Base-by-base conservation (phyloP, 805 yeast genomes). In the Ogataea glucozyma region DNA sequence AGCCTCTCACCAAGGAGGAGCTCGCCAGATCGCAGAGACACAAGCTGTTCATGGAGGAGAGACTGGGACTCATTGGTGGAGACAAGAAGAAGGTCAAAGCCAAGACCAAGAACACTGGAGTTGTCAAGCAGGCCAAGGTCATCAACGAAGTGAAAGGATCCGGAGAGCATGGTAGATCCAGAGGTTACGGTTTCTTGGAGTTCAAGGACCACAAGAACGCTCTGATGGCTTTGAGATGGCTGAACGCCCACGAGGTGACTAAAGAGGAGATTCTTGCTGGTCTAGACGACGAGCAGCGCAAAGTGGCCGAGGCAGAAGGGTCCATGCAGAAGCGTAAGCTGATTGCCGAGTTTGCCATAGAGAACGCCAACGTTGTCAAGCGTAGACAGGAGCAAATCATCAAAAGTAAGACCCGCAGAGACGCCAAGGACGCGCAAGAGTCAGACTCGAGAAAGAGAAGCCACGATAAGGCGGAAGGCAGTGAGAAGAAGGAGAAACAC, bases 101-200 rank as follows among this genome's bases (percentile, higher is more conserved):
- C 56, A 81, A 73, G 48, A 77, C 79, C 41, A 88, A 85, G 60
- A 84, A 88, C 56, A 79, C 77, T 34, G 99, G 99, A 69, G 88
- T 93, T 29, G 96, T 93, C 3, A 83, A 79, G 64, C 98, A 93
- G 67, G 85, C 97, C 19, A 93, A 93, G 70, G 83, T 93, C 51
- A 85, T 93, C 49, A 85, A 79, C 74, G 99, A 93, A 67, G 86
- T 88, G 32, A 91, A 90, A 62, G 96, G 89, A 6, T 72, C 91
- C 7, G 95, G 95, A 16, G 84, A 83, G 19, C 66, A 74, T 21
- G 99, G 99, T 43, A 78, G 99, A 65, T 83, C 93, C 59, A 83
- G 97, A 72, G 99, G 99, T 47, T 93, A 91, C 58, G 99, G 99
- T 50, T 91, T 93, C 73, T 66, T 93, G 33, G 98, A 93, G 67